A percentile compares a stretch with the other conserved stretches of the same genome.
phyloP scores from a whole-genome alignment of 306 rosid genomes.

The Inga laurina region DNA sequence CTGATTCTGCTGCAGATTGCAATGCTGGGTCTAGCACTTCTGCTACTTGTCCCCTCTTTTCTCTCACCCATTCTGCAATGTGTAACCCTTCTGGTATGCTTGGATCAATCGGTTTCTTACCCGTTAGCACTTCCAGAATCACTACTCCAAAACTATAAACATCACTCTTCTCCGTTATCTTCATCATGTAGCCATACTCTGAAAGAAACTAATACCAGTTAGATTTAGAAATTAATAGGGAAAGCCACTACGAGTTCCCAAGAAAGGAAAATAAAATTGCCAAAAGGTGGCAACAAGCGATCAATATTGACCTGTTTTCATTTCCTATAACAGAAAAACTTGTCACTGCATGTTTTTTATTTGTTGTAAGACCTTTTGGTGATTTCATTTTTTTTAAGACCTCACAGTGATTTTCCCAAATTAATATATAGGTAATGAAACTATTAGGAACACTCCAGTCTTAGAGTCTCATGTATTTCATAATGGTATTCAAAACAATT shows the following conservation, averaged over 20 bases:
- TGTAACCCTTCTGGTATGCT: slow-evolving; percentile 62
- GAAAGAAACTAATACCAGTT: background rate
- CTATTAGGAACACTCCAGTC: background rate
- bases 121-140: slow-evolving; percentile 58
- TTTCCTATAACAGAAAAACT: too few relatives aligned
- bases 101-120: slow-evolving; percentile 71
- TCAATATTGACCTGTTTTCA: too few relatives aligned
- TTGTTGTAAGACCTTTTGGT: too few relatives aligned
- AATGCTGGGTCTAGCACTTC: slow-evolving; percentile 55
- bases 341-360: too few relatives aligned
- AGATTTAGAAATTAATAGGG: background rate
- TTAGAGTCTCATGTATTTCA: background rate
- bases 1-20: slow-evolving; percentile 46
- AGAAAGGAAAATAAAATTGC: too few relatives aligned
- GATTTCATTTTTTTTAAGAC: too few relatives aligned
- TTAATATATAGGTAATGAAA: too few relatives aligned
- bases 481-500: background rate
- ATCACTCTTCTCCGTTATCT: slow-evolving; percentile 68
- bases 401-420: too few relatives aligned
- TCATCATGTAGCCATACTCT: slow-evolving; percentile 69
- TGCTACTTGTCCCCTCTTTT: slow-evolving; percentile 42
- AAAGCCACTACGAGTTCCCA: too few relatives aligned
- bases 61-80: slow-evolving; percentile 64
- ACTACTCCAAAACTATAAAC: slow-evolving; percentile 69
- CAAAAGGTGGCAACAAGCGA: too few relatives aligned